Base-by-base conservation (phyloP, 306 rosid genomes). In the Corylus americana region DNA sequence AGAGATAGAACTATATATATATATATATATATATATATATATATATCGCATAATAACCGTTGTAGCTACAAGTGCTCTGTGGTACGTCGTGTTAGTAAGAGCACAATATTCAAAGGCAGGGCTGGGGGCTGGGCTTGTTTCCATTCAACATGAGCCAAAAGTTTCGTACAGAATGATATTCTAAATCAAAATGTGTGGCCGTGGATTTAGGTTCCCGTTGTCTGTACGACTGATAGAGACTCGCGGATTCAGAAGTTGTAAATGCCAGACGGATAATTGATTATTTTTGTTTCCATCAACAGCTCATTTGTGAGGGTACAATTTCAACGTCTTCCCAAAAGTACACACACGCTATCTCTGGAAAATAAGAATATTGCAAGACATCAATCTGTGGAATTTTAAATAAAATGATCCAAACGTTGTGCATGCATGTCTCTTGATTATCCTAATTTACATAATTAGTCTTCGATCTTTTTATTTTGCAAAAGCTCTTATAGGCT, bases 251-350 rank as follows among this genome's bases (percentile, higher is more conserved):
- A 27, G 45, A 53, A 58, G 10, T 58, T n/a, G 13, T 31, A 50
- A 18, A 22, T 45, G 2, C 51, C 31, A 31, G 51, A n/a, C 72
- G 27, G 11, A 47, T 10, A 25, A 47, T 39, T 39, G 44, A 39
- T 39, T 29, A 29, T 61, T 35, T 58, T 37, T 35, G 47, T 71
- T 62, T 70, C 70, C 37, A 83, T 82, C 85, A 76, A 73, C 87
- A 90, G 87, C 87, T 87, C 93, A 86, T 73, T 57, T 48, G 8
- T 9, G 67, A 25, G 61, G 70, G 89, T 79, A 86, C 89, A 37
- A 57, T 75, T 85, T 79, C 82, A 79, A 77, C 87, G 31, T 79
- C 8, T 80, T 35, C 35, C 35, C 35, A 31, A 31, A 1, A 31
- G 3, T 31, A 31, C 35, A 31, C 35, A 1, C 35, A 31, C 35